Base-by-base conservation (phyloP, 2,329 filamentous ascomycete genomes). In the Colletotrichum lentis region DNA sequence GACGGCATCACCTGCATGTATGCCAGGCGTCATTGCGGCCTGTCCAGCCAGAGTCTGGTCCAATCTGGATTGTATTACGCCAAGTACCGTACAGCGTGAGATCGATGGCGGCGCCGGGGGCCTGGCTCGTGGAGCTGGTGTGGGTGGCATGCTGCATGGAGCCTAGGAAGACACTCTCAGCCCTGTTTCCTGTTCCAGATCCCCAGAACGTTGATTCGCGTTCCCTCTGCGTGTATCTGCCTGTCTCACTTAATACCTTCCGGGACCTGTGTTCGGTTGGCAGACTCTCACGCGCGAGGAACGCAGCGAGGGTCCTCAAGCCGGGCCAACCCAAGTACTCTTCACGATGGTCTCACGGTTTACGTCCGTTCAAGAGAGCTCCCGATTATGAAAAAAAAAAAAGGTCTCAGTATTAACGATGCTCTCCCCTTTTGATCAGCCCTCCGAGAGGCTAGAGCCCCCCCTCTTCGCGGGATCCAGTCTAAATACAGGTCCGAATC, bases 161-260 rank as follows among this genome's bases (percentile, higher is more conserved):
- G 52, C 52, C 27, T 5, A 5, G 31, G 16, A 14, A 50, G 37
- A 65, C 55, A 50, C 62, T 44, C 50, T 65, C 65, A 68, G 62
- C 65, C 65, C 65, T 68, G 65, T 60, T 55, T 58, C 37, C 39
- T 54, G 55, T 56, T 5, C 65, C 49, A 49, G 55, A 55, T 43
- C 39, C 50, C 27, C n/a, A 50, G 27, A 35, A 46, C 24, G 39
- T 27, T 41, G 50, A 50, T 56, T 68, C 62, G 63, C 35, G 46
- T 64, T 65, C 41, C 61, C 43, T 55, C 31, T 53, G 62, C 20
- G 55, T 44, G 50, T 68, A 61, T 68, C 61, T 60, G 55, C 37
- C 50, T 68, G 65, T 68, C 61, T 60, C 49, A 56, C 61, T 56
- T 59, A 44, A n/a, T n/a, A n/a, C 11, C 37, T 60, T 44, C 49